These are phyloP conservation scores for Plasmodium reichenowi DNA, from an alignment of 169 alveolate genomes.

Conservation along the genomic window DNA sequence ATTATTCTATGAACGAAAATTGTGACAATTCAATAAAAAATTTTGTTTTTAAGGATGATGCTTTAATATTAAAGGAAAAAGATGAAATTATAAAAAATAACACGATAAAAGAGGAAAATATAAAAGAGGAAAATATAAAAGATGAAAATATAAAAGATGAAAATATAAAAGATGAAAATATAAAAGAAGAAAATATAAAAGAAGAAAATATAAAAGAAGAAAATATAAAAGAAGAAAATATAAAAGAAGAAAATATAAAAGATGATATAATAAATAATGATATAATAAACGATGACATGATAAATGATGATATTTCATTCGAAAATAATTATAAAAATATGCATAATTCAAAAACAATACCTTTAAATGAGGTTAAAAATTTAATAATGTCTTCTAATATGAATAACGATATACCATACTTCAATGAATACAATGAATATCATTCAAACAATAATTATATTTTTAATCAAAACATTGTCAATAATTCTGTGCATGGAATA, in stretches of 20 bases:
- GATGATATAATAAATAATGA: too few species aligned
- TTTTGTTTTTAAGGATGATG: conserved; percentile 7
- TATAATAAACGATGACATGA: neutral
- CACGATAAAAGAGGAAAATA: neutral
- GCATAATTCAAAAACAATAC: conserved; percentile 6
- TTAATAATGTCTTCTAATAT: conserved; percentile 3
- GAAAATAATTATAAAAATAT: neutral
- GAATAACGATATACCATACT: neutral
- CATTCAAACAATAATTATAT: conserved; percentile 9
- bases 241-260: too few species aligned
- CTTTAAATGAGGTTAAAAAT: conserved; percentile 18
- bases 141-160: too few species aligned
- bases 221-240: neutral
- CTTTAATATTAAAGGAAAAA: neutral
- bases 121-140: too few species aligned
- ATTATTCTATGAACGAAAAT: conserved; percentile 16
- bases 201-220: neutral
- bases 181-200: too few species aligned
- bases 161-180: too few species aligned
- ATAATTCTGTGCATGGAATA: neutral
- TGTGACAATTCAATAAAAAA: conserved; percentile 31
- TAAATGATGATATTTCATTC: neutral
- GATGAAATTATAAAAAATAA: neutral
- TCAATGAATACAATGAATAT: conserved; percentile 4
- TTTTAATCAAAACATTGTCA: neutral